Base-by-base conservation (phyloP, 1,284 basidiomycete species). In the Moniliella sp. region DNA sequence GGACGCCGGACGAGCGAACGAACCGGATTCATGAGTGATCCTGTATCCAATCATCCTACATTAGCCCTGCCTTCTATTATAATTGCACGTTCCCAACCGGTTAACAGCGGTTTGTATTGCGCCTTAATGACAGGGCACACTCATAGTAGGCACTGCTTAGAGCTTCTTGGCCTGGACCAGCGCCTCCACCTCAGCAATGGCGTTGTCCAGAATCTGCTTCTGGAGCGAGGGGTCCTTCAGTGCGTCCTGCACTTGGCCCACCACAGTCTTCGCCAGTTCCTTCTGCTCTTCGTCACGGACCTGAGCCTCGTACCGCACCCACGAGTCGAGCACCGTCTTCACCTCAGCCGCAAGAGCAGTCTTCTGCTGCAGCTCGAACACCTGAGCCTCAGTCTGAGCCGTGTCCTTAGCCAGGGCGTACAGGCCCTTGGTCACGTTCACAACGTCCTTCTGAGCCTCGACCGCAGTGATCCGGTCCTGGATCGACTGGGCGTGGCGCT, bases 241-340 rank as follows among this genome's bases (percentile, higher is more conserved):
- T 51, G 69, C 70, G 55, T 76, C 73, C 49, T 81, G 67, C 34
- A 94, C 82, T 62, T 78, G 81, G 46, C 73, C 71, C 50, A 88
- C 78, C 57, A 97, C 76, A 36, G 69, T 66, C 69, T 78, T 76
- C 44, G 83, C 77, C 34, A 97, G 74, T 34, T 81, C 76, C 19
- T 72, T 69, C 72, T 97, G 91, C 69, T 97, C 83, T 57, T 72
- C 77, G 70, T 97, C 86, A 67, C 91, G 83, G 62, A 76, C 70
- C 64, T 88, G 81, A 61, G 91, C 84, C 69, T 97, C 88, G 66
- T 74, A 86, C 59, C 88, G 78, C 40, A 88, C 86, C 86, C 88
- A 94, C 61, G 78, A 81, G 70, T 97, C 91, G 39, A 97, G 73
- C 23, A 97, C 86, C 23, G 75, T 51, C 69, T 94, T 97, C 62